Percentiles rank a stretch among this genome's conserved stretches.
Conservation (phyloP, 1,139 yeast genomes). For the Hemisphaericaspora xylofermentans region DNA sequence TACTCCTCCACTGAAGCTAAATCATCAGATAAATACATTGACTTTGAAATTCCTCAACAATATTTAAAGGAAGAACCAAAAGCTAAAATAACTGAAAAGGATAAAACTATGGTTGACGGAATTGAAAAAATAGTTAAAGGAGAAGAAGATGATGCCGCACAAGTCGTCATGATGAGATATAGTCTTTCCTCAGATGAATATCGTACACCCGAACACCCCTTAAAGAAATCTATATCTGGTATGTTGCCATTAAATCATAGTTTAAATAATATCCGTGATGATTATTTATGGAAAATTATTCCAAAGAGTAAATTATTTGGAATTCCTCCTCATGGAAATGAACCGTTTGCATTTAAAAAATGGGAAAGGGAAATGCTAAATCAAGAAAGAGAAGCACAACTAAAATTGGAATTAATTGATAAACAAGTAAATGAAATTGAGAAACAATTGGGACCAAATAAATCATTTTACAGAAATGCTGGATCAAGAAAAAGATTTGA, state of each 20-base stretch:
- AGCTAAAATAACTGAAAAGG: slow-evolving; percentile 25
- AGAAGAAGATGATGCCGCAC: slow-evolving; percentile 26
- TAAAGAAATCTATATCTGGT: slow-evolving; percentile 42
- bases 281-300: slow-evolving; percentile 40
- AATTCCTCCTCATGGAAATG: slow-evolving; percentile 35
- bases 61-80: slow-evolving; percentile 22
- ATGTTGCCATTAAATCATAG: slow-evolving; percentile 39
- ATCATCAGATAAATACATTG: slow-evolving; percentile 17
- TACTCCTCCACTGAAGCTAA: background rate
- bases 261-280: slow-evolving; percentile 39
- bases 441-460: slow-evolving; percentile 20
- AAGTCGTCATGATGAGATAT: background rate
- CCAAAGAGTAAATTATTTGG: slow-evolving; percentile 40
- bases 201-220: slow-evolving; percentile 34
- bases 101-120: slow-evolving; percentile 26
- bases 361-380: slow-evolving; percentile 35
- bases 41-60: slow-evolving; percentile 34
- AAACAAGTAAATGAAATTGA: slow-evolving; percentile 16
- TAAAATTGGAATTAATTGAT: slow-evolving; percentile 17
- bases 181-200: background rate
- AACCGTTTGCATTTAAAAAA: slow-evolving; percentile 32
- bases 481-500: slow-evolving; percentile 34
- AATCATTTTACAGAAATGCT: slow-evolving; percentile 17
- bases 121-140: slow-evolving; percentile 26
- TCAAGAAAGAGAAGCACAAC: slow-evolving; percentile 19